Base-by-base conservation (phyloP, 1,284 basidiomycete genomes). In the Trichosporon sp. region DNA sequence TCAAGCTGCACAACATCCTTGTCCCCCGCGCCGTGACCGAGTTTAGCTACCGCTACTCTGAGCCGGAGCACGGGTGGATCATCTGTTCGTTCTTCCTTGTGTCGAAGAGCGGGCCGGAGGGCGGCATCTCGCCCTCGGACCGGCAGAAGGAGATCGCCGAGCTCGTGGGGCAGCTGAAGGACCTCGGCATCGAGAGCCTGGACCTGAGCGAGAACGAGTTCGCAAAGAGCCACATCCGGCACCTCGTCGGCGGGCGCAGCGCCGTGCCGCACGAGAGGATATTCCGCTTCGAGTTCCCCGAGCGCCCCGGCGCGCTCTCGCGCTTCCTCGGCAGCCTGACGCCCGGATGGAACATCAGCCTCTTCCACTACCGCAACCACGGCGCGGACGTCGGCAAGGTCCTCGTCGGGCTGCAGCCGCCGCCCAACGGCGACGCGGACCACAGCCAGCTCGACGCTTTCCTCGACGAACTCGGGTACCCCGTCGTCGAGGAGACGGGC, bases 341-440 rank as follows among this genome's bases (percentile, higher is more conserved):
- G 65, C 86, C 88, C 32, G 90, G 89, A 15, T 98, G 95, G 94
- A 98, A 97, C 83, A 93, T 99, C 66, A 92, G 93, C 0, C 83
- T 99, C 71, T 99, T 98, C 86, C 97, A 99, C 82, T 99, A 99
- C 83, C 88, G 96, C 69, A 98, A 98, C 81, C 95, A 99, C 75
- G 96, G 96, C 34, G 94, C 91, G 76, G 95, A 98, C 79, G 86
- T 97, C 34, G 93, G 93, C 35, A 95, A 91, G 80, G 91, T 98
- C 1, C 84, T 99, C 58, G 92, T 95, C 2, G 97, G 95, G 1
- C 91, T 99, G 65, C 95, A 98, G 80, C 95, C 98, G 0, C 92
- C 93, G 13, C 85, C 86, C 38, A 68, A 70, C 51, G 69, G 65
- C 47, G 81, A 84, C 58, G 91, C 92, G 47, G 83, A 86, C 53